Percentiles rank a stretch among this genome's conserved stretches.
Conservation (phyloP, 768 basidiomycete species). For the Termitomyces sp. region DNA sequence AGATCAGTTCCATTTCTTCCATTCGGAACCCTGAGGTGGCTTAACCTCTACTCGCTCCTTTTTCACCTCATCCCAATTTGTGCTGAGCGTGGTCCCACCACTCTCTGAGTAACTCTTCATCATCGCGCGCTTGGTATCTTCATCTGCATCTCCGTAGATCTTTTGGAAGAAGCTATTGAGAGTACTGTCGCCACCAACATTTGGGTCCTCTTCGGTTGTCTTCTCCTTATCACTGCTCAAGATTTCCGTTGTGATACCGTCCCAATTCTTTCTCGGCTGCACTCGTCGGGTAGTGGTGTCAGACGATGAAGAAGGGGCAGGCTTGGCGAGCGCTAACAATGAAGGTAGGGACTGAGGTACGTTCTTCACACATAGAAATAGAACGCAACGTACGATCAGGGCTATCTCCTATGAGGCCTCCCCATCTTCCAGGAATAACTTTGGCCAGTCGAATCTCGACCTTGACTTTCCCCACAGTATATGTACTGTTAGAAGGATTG, state of each 20-base stretch:
- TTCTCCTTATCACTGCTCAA: slow-evolving; percentile 68
- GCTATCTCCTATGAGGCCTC: slow-evolving; percentile 65
- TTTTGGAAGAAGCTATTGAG: slow-evolving; percentile 90
- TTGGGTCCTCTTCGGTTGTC: slow-evolving; percentile 74
- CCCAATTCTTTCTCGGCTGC: slow-evolving; percentile 80
- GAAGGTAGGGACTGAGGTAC: slow-evolving; percentile 3
- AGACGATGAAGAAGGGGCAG: slow-evolving; percentile 27
- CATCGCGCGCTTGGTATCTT: slow-evolving; percentile 92
- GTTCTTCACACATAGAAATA: neutral
- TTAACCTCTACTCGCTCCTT: slow-evolving; percentile 70
- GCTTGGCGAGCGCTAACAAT: slow-evolving; percentile 27
- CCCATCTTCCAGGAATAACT: slow-evolving; percentile 68
- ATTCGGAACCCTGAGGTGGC: slow-evolving; percentile 82
- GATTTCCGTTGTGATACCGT: slow-evolving; percentile 69
- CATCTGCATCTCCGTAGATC: slow-evolving; percentile 87
- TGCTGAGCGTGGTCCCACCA: slow-evolving; percentile 93
- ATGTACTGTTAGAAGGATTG: slow-evolving; percentile 56
- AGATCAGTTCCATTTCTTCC: slow-evolving; percentile 69
- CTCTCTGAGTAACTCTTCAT: slow-evolving; percentile 97
- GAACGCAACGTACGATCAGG: slow-evolving; percentile 60
- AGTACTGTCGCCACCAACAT: slow-evolving; percentile 83
- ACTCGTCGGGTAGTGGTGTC: slow-evolving; percentile 27
- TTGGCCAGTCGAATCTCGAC: slow-evolving; percentile 83
- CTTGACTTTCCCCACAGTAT: slow-evolving; percentile 80
- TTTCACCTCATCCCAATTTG: slow-evolving; percentile 90